Percentiles rank a stretch among this genome's conserved stretches.
phyloP scores from a whole-genome alignment of 345 rosid species.

The Brassica carinata region DNA sequence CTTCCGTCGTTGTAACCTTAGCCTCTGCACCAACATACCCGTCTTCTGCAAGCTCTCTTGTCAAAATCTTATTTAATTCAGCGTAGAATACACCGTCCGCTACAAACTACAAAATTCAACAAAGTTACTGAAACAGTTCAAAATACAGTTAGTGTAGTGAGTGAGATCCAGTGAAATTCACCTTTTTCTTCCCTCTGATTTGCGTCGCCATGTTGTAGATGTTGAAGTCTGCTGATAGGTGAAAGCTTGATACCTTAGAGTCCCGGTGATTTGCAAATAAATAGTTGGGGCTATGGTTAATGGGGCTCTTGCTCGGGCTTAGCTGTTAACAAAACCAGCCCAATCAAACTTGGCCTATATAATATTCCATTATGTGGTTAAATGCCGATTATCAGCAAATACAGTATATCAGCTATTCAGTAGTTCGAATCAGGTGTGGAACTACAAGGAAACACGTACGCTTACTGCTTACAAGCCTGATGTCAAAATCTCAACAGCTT shows the following conservation, averaged over 20 bases:
- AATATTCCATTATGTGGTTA: not conserved
- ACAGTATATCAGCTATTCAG: not conserved
- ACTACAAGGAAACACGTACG: not conserved
- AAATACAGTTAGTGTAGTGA: not conserved
- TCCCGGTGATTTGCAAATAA: not conserved
- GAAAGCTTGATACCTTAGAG: not conserved
- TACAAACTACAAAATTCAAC: not conserved
- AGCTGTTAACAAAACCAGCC: not conserved
- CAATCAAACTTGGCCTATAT: not conserved
- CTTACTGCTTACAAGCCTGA: not conserved
- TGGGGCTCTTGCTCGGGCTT: not conserved
- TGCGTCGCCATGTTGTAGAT: not conserved
- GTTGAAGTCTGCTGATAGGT: not conserved
- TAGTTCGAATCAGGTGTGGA: not conserved
- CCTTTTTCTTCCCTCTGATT: not conserved
- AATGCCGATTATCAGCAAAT: not conserved
- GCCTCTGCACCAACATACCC: not conserved
- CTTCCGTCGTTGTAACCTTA: slow-evolving; percentile 72
- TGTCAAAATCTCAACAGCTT: not conserved
- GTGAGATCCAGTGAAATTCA: not conserved
- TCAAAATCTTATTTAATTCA: not conserved
- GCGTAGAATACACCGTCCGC: not conserved
- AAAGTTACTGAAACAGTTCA: not conserved
- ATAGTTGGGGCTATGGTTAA: not conserved
- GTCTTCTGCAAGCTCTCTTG: not conserved